Conservation (phyloP, 306 rosid species). For the Prunus padus region DNA sequence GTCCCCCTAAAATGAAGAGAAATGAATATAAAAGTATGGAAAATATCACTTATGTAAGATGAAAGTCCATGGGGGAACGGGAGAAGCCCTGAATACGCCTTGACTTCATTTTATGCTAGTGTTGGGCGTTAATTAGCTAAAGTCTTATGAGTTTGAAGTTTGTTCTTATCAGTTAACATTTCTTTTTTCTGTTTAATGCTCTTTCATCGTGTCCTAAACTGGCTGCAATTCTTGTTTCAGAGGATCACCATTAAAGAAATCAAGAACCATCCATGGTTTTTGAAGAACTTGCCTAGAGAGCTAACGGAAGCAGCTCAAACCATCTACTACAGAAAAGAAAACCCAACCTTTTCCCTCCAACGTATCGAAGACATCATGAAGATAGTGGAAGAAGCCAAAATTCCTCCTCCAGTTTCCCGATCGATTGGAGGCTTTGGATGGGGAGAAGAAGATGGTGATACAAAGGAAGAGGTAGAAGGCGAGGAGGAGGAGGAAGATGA, state of each 20-base stretch:
- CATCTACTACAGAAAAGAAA: conserved; percentile 65
- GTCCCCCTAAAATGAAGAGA: neutral
- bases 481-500: conserved; percentile 56
- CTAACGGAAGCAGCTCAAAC: conserved; percentile 75
- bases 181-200: neutral
- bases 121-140: neutral
- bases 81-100: neutral
- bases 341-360: conserved; percentile 77
- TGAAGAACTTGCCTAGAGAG: conserved; percentile 83
- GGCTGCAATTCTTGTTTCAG: conserved; percentile 41
- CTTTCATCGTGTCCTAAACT: conserved; percentile 16
- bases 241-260: conserved; percentile 76
- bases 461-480: conserved; percentile 34
- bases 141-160: neutral
- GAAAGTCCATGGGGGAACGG: neutral
- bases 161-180: neutral
- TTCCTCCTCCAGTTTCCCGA: conserved; percentile 51
- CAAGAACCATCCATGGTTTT: conserved; percentile 80
- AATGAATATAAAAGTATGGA: neutral
- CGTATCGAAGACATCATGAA: conserved; percentile 65
- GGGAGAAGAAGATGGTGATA: conserved; percentile 67
- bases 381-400: conserved; percentile 75
- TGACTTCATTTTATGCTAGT: neutral
- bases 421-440: conserved; percentile 66
- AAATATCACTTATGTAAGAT: neutral